These are phyloP conservation scores for Cercospora zeae-maydis DNA, from an alignment of 2,329 filamentous ascomycete species.

Conservation along the genomic window DNA sequence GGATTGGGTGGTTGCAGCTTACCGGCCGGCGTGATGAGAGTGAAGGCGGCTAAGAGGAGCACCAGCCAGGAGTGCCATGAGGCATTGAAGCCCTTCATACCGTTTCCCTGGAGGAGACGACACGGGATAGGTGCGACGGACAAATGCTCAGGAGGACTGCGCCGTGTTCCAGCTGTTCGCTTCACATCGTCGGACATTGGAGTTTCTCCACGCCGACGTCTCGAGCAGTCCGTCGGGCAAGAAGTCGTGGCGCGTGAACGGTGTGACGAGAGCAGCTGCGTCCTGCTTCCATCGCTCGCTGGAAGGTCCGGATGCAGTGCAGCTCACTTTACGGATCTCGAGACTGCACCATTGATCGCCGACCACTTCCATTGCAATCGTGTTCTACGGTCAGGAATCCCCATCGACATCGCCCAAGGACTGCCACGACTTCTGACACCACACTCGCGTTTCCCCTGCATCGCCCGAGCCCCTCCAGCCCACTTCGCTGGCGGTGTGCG, in stretches of 20 bases:
- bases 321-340: neutral
- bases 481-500: slow-evolving; percentile 10
- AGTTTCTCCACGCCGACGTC: neutral
- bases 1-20: slow-evolving; percentile 34
- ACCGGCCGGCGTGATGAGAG: slow-evolving; percentile 64
- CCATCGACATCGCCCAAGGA: neutral
- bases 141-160: neutral
- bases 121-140: neutral
- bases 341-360: too few relatives aligned
- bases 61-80: slow-evolving; percentile 63
- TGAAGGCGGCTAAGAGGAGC: slow-evolving; percentile 57
- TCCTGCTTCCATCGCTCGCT: neutral
- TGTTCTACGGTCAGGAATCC: neutral
- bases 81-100: slow-evolving; percentile 26
- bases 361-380: too few relatives aligned
- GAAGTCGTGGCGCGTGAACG: neutral
- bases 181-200: neutral
- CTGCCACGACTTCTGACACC: neutral
- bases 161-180: neutral
- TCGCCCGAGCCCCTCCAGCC: slow-evolving; percentile 5
- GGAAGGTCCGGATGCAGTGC: neutral
- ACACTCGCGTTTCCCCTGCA: neutral
- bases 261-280: neutral
- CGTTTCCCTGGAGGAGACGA: neutral
- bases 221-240: neutral